Percentiles rank a stretch among this genome's conserved stretches.
phyloP scores from a whole-genome alignment of 1,284 basidiomycete species.

The Ceratobasidium sp. region DNA sequence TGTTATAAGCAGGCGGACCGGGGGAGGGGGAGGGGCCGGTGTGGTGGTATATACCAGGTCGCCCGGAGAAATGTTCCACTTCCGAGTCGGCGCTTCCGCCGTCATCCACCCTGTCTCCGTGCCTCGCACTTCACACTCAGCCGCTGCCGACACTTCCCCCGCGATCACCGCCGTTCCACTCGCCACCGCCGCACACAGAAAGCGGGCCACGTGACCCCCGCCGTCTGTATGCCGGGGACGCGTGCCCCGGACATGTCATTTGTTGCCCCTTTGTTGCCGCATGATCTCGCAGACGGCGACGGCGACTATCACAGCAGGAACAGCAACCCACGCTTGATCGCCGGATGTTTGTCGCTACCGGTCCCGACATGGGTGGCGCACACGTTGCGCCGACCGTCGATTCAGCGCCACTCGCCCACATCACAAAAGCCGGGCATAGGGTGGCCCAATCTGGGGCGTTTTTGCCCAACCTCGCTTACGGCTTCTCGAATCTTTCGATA shows the following conservation, averaged over 20 bases:
- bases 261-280: slow-evolving; percentile 2
- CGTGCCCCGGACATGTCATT: too few species aligned
- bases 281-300: too few species aligned
- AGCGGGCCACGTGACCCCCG: too few species aligned
- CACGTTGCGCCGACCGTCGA: too few species aligned
- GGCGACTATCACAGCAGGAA: slow-evolving; percentile 1
- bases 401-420: too few species aligned
- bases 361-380: neutral
- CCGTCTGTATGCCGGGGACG: too few species aligned
- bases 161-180: too few species aligned
- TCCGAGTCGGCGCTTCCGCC: neutral
- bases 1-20: neutral
- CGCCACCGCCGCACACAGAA: too few species aligned
- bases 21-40: neutral
- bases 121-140: slow-evolving; percentile 29
- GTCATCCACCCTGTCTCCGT: slow-evolving; percentile 1
- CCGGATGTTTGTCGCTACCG: slow-evolving; percentile 20
- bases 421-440: neutral
- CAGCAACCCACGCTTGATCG: neutral
- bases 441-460: neutral
- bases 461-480: neutral
- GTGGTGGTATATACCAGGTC: slow-evolving; percentile 28
- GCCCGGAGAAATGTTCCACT: slow-evolving; percentile 5
- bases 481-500: neutral
- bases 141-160: too few species aligned